A percentile compares a stretch with the other conserved stretches of the same genome.
phyloP scores from a whole-genome alignment of 805 yeast species.

The Alloascoidea africana region DNA sequence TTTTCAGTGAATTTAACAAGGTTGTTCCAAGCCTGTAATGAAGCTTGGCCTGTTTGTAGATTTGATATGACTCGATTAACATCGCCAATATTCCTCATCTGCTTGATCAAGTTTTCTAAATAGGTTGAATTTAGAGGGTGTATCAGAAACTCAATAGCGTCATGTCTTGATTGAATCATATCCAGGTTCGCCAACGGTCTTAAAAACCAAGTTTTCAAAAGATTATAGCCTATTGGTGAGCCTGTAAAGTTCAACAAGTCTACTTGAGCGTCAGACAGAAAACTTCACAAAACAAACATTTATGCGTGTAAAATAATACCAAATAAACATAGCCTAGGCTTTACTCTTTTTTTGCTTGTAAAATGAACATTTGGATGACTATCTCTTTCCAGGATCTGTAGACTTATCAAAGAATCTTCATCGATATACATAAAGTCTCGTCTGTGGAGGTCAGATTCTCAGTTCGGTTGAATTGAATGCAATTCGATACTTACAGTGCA shows the following conservation, averaged over 20 bases:
- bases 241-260: conserved; percentile 13
- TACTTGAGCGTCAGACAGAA: too few species aligned
- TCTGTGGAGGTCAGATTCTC: too few species aligned
- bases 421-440: too few species aligned
- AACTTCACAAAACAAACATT: too few species aligned
- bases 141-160: conserved; percentile 14
- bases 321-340: too few species aligned
- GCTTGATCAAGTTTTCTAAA: conserved; percentile 11
- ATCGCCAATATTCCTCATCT: conserved; percentile 17
- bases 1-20: conserved; percentile 13
- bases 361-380: neutral
- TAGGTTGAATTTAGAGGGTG: conserved; percentile 10
- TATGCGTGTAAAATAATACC: too few species aligned
- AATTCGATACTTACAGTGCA: too few species aligned
- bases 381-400: neutral
- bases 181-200: conserved; percentile 18
- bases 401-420: neutral
- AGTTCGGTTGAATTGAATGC: too few species aligned
- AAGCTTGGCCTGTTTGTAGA: conserved; percentile 15
- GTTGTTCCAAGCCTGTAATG: conserved; percentile 17
- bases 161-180: conserved; percentile 16
- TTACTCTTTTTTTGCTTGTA: too few species aligned
- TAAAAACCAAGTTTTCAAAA: conserved; percentile 19
- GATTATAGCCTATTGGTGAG: conserved; percentile 16
- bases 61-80: conserved; percentile 11